These are phyloP conservation scores for Aspergillus tanneri DNA, from an alignment of 2,329 filamentous ascomycete species.

Conservation along the genomic window DNA sequence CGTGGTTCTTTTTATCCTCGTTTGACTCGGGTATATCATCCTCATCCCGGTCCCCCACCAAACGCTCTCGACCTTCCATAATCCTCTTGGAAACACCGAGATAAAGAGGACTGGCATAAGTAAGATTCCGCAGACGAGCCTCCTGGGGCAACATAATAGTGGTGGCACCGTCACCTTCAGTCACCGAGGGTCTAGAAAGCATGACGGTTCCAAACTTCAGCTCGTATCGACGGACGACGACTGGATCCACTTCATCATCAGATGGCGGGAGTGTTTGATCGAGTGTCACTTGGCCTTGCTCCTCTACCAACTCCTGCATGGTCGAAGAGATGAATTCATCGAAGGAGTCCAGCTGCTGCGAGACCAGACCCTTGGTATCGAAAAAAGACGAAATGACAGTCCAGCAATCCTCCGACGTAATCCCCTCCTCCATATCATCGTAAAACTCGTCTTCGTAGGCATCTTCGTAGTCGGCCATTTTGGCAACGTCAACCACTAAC, in stretches of 20 bases:
- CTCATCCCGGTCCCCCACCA: slow-evolving; percentile 66
- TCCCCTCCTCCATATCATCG: slow-evolving; percentile 66
- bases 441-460: slow-evolving; percentile 70
- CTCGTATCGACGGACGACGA: slow-evolving; percentile 87
- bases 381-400: slow-evolving; percentile 97
- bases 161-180: slow-evolving; percentile 87
- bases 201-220: slow-evolving; percentile 90
- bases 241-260: slow-evolving; percentile 68
- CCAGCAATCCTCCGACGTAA: slow-evolving; percentile 98
- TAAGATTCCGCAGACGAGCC: slow-evolving; percentile 90
- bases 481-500: slow-evolving; percentile 21
- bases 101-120: slow-evolving; percentile 89
- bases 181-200: slow-evolving; percentile 85
- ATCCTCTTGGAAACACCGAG: slow-evolving; percentile 84
- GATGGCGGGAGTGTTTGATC: slow-evolving; percentile 84
- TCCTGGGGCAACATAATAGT: slow-evolving; percentile 88
- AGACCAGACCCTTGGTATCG: slow-evolving; percentile 90
- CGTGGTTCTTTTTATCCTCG: slow-evolving; percentile 47
- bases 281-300: slow-evolving; percentile 87
- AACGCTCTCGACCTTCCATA: slow-evolving; percentile 75
- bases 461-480: slow-evolving; percentile 58
- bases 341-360: slow-evolving; percentile 97
- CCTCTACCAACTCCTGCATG: slow-evolving; percentile 90
- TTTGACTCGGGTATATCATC: slow-evolving; percentile 55
- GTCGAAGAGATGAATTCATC: slow-evolving; percentile 94